Percentiles rank a stretch among this genome's conserved stretches.
These are phyloP conservation scores for Ramichloridium luteum DNA, from an alignment of 2,329 filamentous ascomycete species.

Conservation along the genomic window DNA sequence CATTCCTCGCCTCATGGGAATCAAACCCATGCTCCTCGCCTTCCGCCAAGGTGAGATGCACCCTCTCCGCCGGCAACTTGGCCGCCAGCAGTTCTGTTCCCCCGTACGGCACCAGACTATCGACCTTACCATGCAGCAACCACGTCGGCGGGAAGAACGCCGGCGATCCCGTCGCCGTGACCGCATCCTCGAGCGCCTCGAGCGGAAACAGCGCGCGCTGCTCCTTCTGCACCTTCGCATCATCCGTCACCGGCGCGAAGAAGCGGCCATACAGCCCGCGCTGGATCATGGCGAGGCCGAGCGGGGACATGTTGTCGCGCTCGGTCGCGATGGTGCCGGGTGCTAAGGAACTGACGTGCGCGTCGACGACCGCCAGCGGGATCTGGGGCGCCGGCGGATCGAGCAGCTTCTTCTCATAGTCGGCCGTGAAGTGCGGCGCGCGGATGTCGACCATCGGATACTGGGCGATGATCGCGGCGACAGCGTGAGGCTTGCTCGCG, in stretches of 20 bases:
- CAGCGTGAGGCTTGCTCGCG: slow-evolving; percentile 6
- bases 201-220: slow-evolving; percentile 24
- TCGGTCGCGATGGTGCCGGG: slow-evolving; percentile 7
- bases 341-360: slow-evolving; percentile 6
- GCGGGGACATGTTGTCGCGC: slow-evolving; percentile 7
- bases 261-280: slow-evolving; percentile 8
- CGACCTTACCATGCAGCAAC: slow-evolving; percentile 26
- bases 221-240: too few relatives aligned
- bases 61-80: slow-evolving; percentile 15
- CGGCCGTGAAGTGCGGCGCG: slow-evolving; percentile 10
- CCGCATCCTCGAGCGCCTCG: slow-evolving; percentile 18
- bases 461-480: slow-evolving; percentile 21
- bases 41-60: slow-evolving; percentile 17
- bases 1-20: too few relatives aligned
- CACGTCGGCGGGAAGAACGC: slow-evolving; percentile 22
- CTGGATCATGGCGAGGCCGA: slow-evolving; percentile 12
- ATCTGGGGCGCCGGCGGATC: slow-evolving; percentile 5
- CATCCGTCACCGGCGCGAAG: slow-evolving; percentile 7
- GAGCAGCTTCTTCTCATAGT: slow-evolving; percentile 9
- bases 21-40: slow-evolving; percentile 31
- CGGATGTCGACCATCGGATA: slow-evolving; percentile 25
- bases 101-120: slow-evolving; percentile 22
- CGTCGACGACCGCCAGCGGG: slow-evolving; percentile 3
- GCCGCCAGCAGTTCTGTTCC: slow-evolving; percentile 20
- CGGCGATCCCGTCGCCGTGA: too few relatives aligned